These are phyloP conservation scores for Gossypium davidsonii DNA, from an alignment of 441 rosid genomes.

Conservation along the genomic window DNA sequence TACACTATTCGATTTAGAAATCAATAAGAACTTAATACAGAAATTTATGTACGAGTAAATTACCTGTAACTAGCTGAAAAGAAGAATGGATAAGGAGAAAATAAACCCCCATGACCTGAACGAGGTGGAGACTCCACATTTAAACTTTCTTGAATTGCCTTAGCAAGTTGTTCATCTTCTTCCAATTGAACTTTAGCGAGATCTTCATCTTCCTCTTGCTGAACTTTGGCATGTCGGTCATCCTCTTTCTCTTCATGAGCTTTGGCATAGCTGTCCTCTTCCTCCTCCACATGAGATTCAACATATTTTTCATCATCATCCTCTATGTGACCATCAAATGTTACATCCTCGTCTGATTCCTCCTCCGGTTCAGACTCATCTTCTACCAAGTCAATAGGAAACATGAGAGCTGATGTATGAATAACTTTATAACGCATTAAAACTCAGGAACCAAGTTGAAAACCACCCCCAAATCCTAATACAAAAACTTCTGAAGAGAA, in stretches of 20 bases:
- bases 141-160: slow-evolving; percentile 69
- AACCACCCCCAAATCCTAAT: slow-evolving; percentile 1
- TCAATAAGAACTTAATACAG: not conserved
- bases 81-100: slow-evolving; percentile 48
- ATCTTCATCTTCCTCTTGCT: slow-evolving; percentile 45
- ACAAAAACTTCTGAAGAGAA: slow-evolving; percentile 7
- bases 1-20: not conserved
- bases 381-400: slow-evolving; percentile 11
- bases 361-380: slow-evolving; percentile 28
- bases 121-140: slow-evolving; percentile 40
- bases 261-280: slow-evolving; percentile 26
- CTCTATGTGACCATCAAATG: slow-evolving; percentile 4
- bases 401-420: not conserved
- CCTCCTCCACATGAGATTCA: slow-evolving; percentile 10
- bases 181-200: slow-evolving; percentile 40
- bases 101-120: slow-evolving; percentile 31
- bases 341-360: slow-evolving; percentile 16
- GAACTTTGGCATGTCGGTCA: slow-evolving; percentile 28
- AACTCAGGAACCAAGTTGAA: not conserved
- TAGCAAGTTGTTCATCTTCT: slow-evolving; percentile 81
- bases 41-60: slow-evolving; percentile 2
- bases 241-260: slow-evolving; percentile 39
- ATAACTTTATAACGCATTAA: not conserved
- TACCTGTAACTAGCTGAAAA: slow-evolving; percentile 62
- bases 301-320: slow-evolving; percentile 23